A percentile compares a stretch with the other conserved stretches of the same genome.
Evolutionary conservation across 495 filamentous ascomycete genomes (phyloP).

Genomic region (Tirmania nivea): DNA sequence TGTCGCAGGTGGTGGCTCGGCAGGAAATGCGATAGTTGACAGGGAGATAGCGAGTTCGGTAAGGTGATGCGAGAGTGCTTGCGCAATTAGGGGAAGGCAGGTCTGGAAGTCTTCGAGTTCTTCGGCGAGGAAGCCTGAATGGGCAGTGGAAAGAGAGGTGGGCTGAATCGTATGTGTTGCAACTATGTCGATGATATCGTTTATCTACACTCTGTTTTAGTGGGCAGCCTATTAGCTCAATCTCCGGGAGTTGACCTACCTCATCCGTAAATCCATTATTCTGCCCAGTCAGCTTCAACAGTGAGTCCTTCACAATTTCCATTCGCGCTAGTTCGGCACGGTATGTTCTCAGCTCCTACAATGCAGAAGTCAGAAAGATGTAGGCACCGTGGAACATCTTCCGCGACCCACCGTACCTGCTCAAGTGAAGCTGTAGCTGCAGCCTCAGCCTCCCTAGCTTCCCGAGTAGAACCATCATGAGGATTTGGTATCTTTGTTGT

Average conservation of each 20-base stretch:
- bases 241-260: not conserved
- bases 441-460: slow-evolving; percentile 8
- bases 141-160: slow-evolving; percentile 1
- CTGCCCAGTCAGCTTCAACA: slow-evolving; percentile 4
- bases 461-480: slow-evolving; percentile 9
- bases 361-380: too few species aligned
- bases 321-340: slow-evolving; percentile 17
- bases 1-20: not conserved
- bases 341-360: slow-evolving; percentile 15
- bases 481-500: slow-evolving; percentile 14
- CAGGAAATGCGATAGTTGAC: slow-evolving; percentile 10
- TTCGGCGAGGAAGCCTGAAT: slow-evolving; percentile 7
- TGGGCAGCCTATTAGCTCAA: not conserved
- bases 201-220: slow-evolving; percentile 4
- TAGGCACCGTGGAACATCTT: not conserved
- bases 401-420: slow-evolving; percentile 3
- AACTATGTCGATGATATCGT: slow-evolving; percentile 14
- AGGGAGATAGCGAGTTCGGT: slow-evolving; percentile 7
- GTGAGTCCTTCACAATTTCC: slow-evolving; percentile 10
- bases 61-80: slow-evolving; percentile 9
- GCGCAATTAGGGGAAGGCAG: slow-evolving; percentile 6
- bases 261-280: slow-evolving; percentile 10
- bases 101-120: slow-evolving; percentile 13
- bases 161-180: not conserved
- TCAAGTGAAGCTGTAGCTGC: slow-evolving; percentile 3